Evolutionary conservation across 2,329 filamentous ascomycete genomes (phyloP), one percentile per base, ranked within the genome.

Genomic region (Geosmithia flava): DNA sequence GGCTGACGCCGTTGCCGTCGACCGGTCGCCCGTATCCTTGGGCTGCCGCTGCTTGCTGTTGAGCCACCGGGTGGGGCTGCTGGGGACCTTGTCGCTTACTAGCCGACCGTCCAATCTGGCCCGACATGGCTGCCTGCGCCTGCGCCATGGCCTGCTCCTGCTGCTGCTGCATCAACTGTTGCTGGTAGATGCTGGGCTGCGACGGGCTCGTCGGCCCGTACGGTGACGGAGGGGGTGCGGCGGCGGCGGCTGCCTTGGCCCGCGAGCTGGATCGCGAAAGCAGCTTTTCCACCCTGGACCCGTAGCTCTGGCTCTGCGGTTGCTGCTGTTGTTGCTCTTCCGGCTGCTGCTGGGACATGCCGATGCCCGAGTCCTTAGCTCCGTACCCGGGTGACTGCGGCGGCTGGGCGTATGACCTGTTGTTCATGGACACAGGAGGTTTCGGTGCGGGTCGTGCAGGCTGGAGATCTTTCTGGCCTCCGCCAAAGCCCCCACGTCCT

Each of bases 361-460:
- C 76, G 56, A 82, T 81, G 40, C 74, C 79, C 20, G 79, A 81
- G 58, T 83, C 80, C 59, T 76, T 85, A 49, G 69, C 69, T 43
- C 66, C 62, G 58, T 78, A 78, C 19, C 33, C 33, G 33, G 33
- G 33, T 11, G 33, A 37, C 33, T 37, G 33, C 33, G 15, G 58
- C 51, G 20, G 50, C 56, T 49, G 77, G 70, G 23, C 75, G 39
- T 75, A 74, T 46, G 74, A 65, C 58, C 81, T 72, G 45, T 74
- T 70, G 37, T 78, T 75, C 54, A 79, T 67, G 56, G 72, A 73
- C 59, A 75, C 76, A 46, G 91, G 93, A n/a, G 91, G 87, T 64
- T 86, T 87, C 47, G 90, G 93, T 44, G 91, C 89, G 48, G 88
- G 86, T 51, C 93, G 80, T 58, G 80, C 85, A 46, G 93, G 90